Percentiles rank a stretch among this genome's conserved stretches.
Conservation (phyloP, 1,284 basidiomycete genomes). For the Cryptococcus sp. region DNA sequence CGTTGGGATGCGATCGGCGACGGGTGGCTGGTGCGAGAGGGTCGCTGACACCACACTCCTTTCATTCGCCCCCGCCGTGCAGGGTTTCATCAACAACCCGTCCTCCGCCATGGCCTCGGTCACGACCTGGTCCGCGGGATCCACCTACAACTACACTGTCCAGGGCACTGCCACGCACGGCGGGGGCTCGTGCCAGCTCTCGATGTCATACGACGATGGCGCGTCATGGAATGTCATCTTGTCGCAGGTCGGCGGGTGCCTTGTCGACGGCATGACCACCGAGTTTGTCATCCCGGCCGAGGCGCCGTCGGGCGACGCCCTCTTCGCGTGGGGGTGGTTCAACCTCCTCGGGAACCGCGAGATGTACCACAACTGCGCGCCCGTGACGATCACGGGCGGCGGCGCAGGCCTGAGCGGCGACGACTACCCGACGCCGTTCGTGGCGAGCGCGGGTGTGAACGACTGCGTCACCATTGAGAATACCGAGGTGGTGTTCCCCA, state of each 20-base stretch:
- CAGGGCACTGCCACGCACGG: conserved; percentile 45
- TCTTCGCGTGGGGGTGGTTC: conserved; percentile 53
- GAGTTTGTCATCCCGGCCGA: conserved; percentile 43
- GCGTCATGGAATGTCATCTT: conserved; percentile 49
- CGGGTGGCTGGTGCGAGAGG: neutral
- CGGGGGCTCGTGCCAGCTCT: conserved; percentile 51
- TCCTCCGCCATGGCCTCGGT: conserved; percentile 31
- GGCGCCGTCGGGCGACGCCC: conserved; percentile 45
- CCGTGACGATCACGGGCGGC: conserved; percentile 44
- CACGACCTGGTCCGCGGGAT: conserved; percentile 37
- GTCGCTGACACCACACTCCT: neutral
- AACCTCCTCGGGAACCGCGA: conserved; percentile 48
- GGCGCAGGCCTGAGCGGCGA: conserved; percentile 27
- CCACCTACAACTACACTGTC: conserved; percentile 34
- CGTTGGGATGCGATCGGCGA: neutral
- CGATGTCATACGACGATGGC: conserved; percentile 50
- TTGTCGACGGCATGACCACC: conserved; percentile 30
- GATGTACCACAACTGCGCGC: conserved; percentile 51
- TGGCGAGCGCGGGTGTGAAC: conserved; percentile 46
- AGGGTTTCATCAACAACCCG: conserved; percentile 44
- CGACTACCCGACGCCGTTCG: conserved; percentile 44
- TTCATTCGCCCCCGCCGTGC: neutral
- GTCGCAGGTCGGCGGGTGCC: conserved; percentile 48
- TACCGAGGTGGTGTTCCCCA: conserved; percentile 40
- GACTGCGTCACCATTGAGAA: conserved; percentile 39